Evolutionary conservation across 179 eudicot species (phyloP), one percentile per base, ranked within the genome.

Genomic region (Beta macrorhiza): DNA sequence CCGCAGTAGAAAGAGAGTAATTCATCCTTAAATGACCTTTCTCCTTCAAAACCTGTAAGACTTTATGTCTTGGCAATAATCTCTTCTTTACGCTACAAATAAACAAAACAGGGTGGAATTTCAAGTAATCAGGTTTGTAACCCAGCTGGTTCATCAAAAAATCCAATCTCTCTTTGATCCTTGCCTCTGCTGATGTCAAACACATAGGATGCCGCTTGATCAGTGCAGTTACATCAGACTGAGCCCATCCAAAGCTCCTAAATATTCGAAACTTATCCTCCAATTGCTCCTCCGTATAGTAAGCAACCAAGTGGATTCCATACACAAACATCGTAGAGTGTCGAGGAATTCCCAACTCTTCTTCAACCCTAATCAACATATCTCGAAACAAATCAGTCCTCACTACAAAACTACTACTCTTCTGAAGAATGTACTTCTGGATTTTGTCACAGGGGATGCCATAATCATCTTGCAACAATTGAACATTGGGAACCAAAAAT

Each of bases 401-500:
- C 5, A 44, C 0, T 5, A 9, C 0, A 45, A 17, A 49, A n/a
- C 14, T 1, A 2, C 0, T 7, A 44, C 56, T 29, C 14, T 47
- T 13, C 29, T 11, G 22, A 9, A 47, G 5, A 44, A 71, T 7
- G 4, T 49, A 9, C 8, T 49, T 71, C 56, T 20, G 15, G 13
- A 45, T n/a, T 19, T 0, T 7, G 53, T n/a, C 74, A 71, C 7
- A 9, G 22, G 74, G 11, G 11, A 47, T 71, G 20, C 53, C 61
- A 25, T 11, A 15, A 81, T 75, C 47, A 5, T 53, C 45, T 22
- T 59, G 58, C 78, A 85, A 61, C 47, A 83, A 67, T 17, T 29
- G 16, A 7, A 83, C 74, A 83, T 87, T 87, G 7, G 77, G 44
- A 49, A 52, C 42, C 37, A 85, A 37, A 68, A 37, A 4, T 47